Evolutionary conservation across 2,329 filamentous ascomycete genomes (phyloP).

Genomic region (Alternaria postmessia): DNA sequence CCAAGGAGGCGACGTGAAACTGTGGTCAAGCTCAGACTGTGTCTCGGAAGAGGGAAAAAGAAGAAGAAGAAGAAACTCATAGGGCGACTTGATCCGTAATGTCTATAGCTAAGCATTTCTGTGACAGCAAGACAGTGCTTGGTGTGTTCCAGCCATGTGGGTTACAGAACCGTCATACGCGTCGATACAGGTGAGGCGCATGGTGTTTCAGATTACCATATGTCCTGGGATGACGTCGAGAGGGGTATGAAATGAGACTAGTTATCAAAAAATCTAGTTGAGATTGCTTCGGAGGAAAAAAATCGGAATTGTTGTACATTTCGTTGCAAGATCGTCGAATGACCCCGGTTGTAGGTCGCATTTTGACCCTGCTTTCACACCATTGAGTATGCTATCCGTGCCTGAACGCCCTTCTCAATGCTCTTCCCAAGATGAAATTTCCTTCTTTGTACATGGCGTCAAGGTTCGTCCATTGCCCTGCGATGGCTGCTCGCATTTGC

Average conservation of each 20-base stretch:
- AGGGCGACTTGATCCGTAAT: not conserved
- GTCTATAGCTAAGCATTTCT: constrained; percentile 3
- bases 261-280: not conserved
- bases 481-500: not conserved
- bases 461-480: not conserved
- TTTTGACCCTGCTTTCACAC: not conserved
- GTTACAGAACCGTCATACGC: constrained; percentile 2
- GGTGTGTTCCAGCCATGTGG: not conserved
- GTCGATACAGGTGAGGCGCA: constrained; percentile 1
- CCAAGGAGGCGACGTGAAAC: not conserved
- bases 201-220: not conserved
- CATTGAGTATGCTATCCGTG: not conserved
- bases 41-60: not conserved
- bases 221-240: not conserved
- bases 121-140: constrained; percentile 6
- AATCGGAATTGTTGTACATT: constrained; percentile 6
- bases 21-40: not conserved
- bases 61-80: not conserved
- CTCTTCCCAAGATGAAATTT: not conserved
- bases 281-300: not conserved
- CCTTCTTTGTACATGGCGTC: constrained; percentile 7
- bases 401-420: constrained; percentile 7
- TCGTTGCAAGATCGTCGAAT: constrained; percentile 1
- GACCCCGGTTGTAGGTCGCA: not conserved
- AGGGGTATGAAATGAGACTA: not conserved